These are phyloP conservation scores for Aspergillus viridinutans DNA, from an alignment of 2,329 filamentous ascomycete genomes.

Conservation along the genomic window DNA sequence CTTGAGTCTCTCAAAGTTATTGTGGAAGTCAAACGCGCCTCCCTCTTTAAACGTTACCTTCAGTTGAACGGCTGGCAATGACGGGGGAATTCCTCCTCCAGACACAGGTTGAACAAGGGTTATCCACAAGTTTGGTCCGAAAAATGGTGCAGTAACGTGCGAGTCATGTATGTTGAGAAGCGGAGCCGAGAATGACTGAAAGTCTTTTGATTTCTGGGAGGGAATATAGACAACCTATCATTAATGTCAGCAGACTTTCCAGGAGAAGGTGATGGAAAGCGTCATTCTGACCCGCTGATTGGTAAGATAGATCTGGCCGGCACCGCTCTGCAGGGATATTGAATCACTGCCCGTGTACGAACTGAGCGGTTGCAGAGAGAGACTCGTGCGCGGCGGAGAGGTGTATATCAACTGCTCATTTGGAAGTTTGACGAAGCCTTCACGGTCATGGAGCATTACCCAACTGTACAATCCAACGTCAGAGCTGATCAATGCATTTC, in stretches of 20 bases:
- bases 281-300: conserved; percentile 67
- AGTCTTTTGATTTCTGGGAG: conserved; percentile 58
- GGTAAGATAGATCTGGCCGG: conserved; percentile 74
- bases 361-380: conserved; percentile 69
- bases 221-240: conserved; percentile 82
- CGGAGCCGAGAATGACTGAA: conserved; percentile 86
- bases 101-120: conserved; percentile 74
- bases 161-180: conserved; percentile 85
- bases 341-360: conserved; percentile 60
- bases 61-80: conserved; percentile 69
- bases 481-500: background rate
- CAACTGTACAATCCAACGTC: conserved; percentile 52
- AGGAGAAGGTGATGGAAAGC: conserved; percentile 10
- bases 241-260: conserved; percentile 7
- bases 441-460: conserved; percentile 79
- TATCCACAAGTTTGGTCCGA: conserved; percentile 88
- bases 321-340: conserved; percentile 67
- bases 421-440: conserved; percentile 76
- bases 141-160: conserved; percentile 82
- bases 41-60: conserved; percentile 91
- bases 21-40: conserved; percentile 88
- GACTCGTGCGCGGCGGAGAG: conserved; percentile 71
- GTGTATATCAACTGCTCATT: conserved; percentile 78
- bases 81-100: conserved; percentile 74
- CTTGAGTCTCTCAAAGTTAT: conserved; percentile 75